Evolutionary conservation across 176 grass and related monocot species (phyloP).

Genomic region (Oryza brachyantha): DNA sequence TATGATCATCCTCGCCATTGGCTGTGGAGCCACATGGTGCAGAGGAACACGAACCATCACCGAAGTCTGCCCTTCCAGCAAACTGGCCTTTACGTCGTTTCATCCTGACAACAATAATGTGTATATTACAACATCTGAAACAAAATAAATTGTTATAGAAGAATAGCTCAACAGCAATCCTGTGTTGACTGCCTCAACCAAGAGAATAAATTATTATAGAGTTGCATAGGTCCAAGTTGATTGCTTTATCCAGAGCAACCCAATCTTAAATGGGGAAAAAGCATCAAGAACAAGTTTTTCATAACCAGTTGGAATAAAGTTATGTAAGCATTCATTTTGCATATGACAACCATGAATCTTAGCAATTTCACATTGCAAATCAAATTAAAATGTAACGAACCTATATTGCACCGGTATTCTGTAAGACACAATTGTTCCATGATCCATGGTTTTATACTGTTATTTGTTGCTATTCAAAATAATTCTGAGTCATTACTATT

Average conservation of each 20-base stretch:
- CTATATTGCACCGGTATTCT: neutral
- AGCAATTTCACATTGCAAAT: neutral
- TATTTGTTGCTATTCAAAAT: neutral
- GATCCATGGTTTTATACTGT: neutral
- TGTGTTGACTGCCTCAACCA: neutral
- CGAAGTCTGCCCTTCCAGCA: conserved; percentile 51
- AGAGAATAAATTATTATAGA: too few species aligned
- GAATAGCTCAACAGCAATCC: neutral
- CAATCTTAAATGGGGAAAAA: conserved; percentile 15
- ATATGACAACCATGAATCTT: neutral
- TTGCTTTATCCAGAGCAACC: conserved; percentile 2
- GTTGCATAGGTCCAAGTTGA: neutral
- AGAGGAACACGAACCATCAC: conserved; percentile 40
- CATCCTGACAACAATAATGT: conserved; percentile 42
- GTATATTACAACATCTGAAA: conserved; percentile 14
- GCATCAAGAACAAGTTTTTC: neutral
- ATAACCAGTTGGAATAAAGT: conserved; percentile 21
- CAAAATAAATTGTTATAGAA: conserved; percentile 19
- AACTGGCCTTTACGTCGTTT: conserved; percentile 61
- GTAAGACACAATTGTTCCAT: neutral
- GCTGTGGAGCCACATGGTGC: conserved; percentile 31
- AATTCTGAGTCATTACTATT: neutral
- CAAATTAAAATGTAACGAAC: neutral
- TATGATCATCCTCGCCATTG: conserved; percentile 40
- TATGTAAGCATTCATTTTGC: neutral